phyloP scores from a whole-genome alignment of 768 basidiomycete genomes.

The Kwoniella sp. region DNA sequence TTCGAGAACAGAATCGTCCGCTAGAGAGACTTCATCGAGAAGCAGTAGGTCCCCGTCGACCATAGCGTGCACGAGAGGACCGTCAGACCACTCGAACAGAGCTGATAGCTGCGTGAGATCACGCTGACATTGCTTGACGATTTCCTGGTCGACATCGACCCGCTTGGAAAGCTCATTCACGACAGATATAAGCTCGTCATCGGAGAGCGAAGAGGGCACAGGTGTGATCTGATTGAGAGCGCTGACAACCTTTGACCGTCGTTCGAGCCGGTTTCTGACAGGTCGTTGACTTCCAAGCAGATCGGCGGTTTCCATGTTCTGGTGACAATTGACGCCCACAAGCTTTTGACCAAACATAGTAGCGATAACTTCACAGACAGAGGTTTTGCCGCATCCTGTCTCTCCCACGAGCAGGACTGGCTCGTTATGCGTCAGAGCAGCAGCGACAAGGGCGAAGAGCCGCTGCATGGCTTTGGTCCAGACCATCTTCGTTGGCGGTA shows the following conservation, averaged over 20 bases:
- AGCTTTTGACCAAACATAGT: slow-evolving; percentile 66
- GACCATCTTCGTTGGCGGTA: slow-evolving; percentile 61
- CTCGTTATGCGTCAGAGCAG: slow-evolving; percentile 87
- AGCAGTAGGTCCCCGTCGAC: slow-evolving; percentile 77
- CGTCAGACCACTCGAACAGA: slow-evolving; percentile 96
- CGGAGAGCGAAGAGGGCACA: slow-evolving; percentile 21
- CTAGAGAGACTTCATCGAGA: slow-evolving; percentile 94
- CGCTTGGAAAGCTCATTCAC: slow-evolving; percentile 55
- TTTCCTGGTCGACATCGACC: slow-evolving; percentile 59
- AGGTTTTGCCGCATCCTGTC: slow-evolving; percentile 96
- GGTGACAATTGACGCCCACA: slow-evolving; percentile 86
- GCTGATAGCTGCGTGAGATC: slow-evolving; percentile 62
- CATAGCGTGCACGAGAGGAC: slow-evolving; percentile 95
- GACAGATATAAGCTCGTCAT: slow-evolving; percentile 45
- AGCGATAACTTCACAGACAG: slow-evolving; percentile 88
- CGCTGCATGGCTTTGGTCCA: slow-evolving; percentile 96
- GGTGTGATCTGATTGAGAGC: slow-evolving; percentile 13
- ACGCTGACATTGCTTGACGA: slow-evolving; percentile 53
- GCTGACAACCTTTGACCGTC: slow-evolving; percentile 30
- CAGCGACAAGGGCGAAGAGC: slow-evolving; percentile 76
- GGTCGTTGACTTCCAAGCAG: slow-evolving; percentile 91
- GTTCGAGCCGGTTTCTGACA: slow-evolving; percentile 69
- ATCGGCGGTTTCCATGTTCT: slow-evolving; percentile 97
- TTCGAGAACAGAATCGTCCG: slow-evolving; percentile 96
- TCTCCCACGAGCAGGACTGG: slow-evolving; percentile 95